Percentiles rank a stretch among this genome's conserved stretches.
These are phyloP conservation scores for Fusarium compactum DNA, from an alignment of 2,329 filamentous ascomycete species.

Conservation along the genomic window DNA sequence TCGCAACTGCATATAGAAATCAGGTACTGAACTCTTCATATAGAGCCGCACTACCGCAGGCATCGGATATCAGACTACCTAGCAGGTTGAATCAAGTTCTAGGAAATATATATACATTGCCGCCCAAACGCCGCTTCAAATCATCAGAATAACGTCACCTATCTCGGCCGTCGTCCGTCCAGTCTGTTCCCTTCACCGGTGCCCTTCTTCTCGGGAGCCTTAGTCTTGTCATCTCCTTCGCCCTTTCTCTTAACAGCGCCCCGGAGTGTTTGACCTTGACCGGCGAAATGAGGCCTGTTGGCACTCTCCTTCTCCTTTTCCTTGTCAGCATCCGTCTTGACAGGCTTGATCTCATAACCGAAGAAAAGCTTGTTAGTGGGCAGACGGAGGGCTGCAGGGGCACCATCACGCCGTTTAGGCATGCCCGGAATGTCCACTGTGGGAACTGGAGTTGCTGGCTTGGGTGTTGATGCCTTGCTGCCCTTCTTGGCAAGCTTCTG, in stretches of 20 bases:
- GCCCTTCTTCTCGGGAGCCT: slow-evolving; percentile 61
- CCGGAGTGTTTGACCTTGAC: slow-evolving; percentile 84
- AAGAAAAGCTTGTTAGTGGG: slow-evolving; percentile 95
- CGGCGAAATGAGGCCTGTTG: slow-evolving; percentile 80
- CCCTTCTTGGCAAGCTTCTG: slow-evolving; percentile 88
- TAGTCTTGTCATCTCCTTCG: slow-evolving; percentile 61
- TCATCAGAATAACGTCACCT: slow-evolving; percentile 14
- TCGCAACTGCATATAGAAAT: background rate
- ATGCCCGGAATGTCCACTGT: slow-evolving; percentile 45
- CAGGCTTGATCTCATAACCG: slow-evolving; percentile 90
- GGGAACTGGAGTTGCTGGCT: slow-evolving; percentile 77
- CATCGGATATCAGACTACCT: slow-evolving; percentile 4
- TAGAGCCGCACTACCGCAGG: background rate
- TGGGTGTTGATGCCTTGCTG: slow-evolving; percentile 74
- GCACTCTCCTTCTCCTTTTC: slow-evolving; percentile 73
- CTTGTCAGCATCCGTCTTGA: slow-evolving; percentile 81
- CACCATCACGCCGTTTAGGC: slow-evolving; percentile 71
- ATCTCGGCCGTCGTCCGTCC: slow-evolving; percentile 56
- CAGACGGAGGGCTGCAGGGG: slow-evolving; percentile 86
- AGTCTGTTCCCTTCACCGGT: slow-evolving; percentile 58
- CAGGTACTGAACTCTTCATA: background rate
- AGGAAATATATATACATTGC: slow-evolving; percentile 26
- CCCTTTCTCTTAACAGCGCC: slow-evolving; percentile 78
- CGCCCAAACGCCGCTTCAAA: slow-evolving; percentile 44
- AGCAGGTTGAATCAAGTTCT: slow-evolving; percentile 13